Evolutionary conservation across 148 eudicot genomes (phyloP), one percentile per base, ranked within the genome.

Genomic region (Fagopyrum homotropicum): DNA sequence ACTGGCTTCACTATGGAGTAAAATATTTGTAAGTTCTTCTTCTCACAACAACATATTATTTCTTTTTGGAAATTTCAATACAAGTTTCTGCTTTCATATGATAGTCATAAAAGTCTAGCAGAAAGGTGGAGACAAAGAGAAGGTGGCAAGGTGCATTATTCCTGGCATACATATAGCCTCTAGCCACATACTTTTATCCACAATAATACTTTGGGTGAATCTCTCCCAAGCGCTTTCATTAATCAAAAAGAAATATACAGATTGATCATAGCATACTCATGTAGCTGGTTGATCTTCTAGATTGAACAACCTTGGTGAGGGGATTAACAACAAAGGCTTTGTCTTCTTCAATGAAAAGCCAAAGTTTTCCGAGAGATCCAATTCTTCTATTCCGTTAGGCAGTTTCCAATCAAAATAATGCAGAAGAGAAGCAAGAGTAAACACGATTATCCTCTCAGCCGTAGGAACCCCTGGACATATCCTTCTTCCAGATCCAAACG

Each of bases 401-500:
- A 84, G 56, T 68, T 77, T 81, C 93, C 91, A 89, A 9, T 91
- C 84, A 52, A 93, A 93, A 10, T 86, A 79, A 77, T 88, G 94
- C 19, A 91, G 6, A 26, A 93, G 55, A 2, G 94, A 79, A 66
- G 91, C 97, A 1, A 91, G 79, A 0, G 81, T 78, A 51, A 72
- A 82, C 84, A 83, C 10, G 26, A 89, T 71, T 84, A 84, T 85
- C 79, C 40, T 35, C 40, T 35, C 40, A 35, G 40, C 40, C 40
- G 40, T 70, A 1, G 79, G 76, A 1, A 75, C 76, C 14, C 98
- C 93, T 1, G 86, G 87, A 75, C 94, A 93, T 7, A 78, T 85
- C 72, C 97, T 88, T 75, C 97, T 74, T 4, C 98, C 97, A 0
- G 92, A 88, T 7, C 97, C 88, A 52, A 91, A 93, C 0, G 96